A percentile compares a stretch with the other conserved stretches of the same genome.
Conservation (phyloP, 2,329 filamentous ascomycete genomes). For the Ophiostoma ips region DNA sequence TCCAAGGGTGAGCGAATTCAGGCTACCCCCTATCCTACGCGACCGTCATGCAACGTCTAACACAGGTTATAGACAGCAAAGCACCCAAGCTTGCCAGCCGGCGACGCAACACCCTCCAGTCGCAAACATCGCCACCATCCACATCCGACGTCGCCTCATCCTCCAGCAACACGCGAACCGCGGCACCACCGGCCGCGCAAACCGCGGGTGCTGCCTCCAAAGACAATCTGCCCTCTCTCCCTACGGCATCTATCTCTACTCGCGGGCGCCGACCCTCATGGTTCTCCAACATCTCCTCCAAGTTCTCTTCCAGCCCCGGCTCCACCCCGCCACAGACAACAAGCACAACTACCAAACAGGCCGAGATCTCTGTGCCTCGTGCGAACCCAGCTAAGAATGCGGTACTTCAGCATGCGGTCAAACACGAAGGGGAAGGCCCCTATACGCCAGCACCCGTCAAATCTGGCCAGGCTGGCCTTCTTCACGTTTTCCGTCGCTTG, state of each 20-base stretch:
- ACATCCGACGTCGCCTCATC: background rate
- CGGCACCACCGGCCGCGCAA: background rate
- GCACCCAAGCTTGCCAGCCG: conserved; percentile 14
- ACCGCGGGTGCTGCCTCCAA: background rate
- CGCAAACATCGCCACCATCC: conserved; percentile 10
- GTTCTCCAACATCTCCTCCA: conserved; percentile 87
- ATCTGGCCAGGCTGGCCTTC: conserved; percentile 48
- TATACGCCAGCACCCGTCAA: conserved; percentile 66
- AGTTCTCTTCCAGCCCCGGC: conserved; percentile 52
- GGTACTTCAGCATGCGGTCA: conserved; percentile 42
- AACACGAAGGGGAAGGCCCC: conserved; percentile 45
- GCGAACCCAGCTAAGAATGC: conserved; percentile 40
- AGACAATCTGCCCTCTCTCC: background rate
- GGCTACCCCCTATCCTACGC: background rate
- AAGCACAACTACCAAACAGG: conserved; percentile 23
- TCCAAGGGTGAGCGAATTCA: conserved; percentile 51
- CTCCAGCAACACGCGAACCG: background rate
- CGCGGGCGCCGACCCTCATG: conserved; percentile 57
- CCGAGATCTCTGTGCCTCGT: conserved; percentile 34
- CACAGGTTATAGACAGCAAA: conserved; percentile 17
- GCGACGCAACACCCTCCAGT: conserved; percentile 17
- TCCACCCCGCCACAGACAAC: conserved; percentile 22
- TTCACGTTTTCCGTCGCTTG: conserved; percentile 70
- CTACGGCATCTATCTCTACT: conserved; percentile 9
- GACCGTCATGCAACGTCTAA: background rate